Base-by-base conservation (phyloP, 1,139 yeast genomes). In the Hansenula lynferdii region DNA sequence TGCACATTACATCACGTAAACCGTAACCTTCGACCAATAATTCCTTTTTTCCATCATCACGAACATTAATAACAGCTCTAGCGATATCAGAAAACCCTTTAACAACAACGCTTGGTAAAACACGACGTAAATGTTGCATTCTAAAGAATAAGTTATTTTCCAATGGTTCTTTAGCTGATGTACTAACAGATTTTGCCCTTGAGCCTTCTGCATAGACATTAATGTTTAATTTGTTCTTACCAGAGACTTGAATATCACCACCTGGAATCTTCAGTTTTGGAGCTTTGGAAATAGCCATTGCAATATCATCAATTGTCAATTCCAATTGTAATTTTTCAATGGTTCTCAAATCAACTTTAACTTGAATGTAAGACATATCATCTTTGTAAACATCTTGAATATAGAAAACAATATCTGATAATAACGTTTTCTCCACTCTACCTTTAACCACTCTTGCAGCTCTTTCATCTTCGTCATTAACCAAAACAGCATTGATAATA, bases 371-470 rank as follows among this genome's bases (percentile, higher is more conserved):
- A 1, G 97, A 87, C 64, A 78, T 70, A 50, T 77, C 76, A 50
- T 86, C 85, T 49, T 79, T 82, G 62, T 90, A 94, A 15, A 92
- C 97, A 65, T 94, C 99, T 58, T 92, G 96, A 49, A 94, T 84
- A 60, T 78, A 90, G 56, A 65, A 85, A 3, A 95, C 89, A 47
- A 94, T 83, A 58, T 94, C 98, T 48, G 81, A 79, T 44, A 94
- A 66, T 42, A 83, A 65, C 0, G 98, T 94, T 68, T 92, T 94
- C 60, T 94, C 99, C 41, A 94, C 78, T 60, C 99, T 77, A 37
- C 99, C 98, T 65, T 94, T 94, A 30, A 94, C 98, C 50, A 94
- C 97, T 62, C 99, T 80, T 0, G 98, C 98, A 22, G 97, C 97
- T 57, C 96, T 84, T 65, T 90, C 97, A 60, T 94, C 98, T 15